Evolutionary conservation across 2,329 filamentous ascomycete genomes (phyloP).

Genomic region (Fonsecaea erecta): DNA sequence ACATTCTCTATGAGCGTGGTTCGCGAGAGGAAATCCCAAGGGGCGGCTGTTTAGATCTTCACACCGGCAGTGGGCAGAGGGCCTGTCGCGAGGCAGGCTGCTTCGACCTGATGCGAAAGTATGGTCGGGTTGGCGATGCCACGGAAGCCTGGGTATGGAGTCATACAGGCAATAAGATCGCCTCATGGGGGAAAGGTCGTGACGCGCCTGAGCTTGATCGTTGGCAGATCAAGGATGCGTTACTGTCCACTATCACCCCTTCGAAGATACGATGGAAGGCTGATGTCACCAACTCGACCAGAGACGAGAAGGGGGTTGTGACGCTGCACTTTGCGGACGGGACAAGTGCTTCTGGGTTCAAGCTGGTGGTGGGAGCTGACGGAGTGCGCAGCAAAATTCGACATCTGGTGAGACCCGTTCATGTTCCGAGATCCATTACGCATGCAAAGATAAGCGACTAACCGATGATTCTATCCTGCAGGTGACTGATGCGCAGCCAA

Average conservation of each 20-base stretch:
- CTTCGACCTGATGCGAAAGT: constrained; percentile 32
- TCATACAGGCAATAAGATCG: background rate
- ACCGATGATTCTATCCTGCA: no score
- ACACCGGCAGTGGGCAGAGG: constrained; percentile 33
- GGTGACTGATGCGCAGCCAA: no score
- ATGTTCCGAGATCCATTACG: background rate
- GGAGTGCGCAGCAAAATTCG: constrained; percentile 53
- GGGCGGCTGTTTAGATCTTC: constrained; percentile 36
- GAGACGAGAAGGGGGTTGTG: constrained; percentile 34
- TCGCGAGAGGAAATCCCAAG: constrained; percentile 35
- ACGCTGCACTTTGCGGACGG: constrained; percentile 41
- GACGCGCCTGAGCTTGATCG: constrained; percentile 50
- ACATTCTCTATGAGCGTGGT: constrained; percentile 39
- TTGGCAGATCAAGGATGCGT: constrained; percentile 42
- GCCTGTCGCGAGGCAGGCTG: constrained; percentile 37
- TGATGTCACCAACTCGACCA: constrained; percentile 29
- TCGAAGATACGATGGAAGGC: constrained; percentile 44
- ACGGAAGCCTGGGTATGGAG: constrained; percentile 2
- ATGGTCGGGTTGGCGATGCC: constrained; percentile 21
- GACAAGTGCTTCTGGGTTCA: constrained; percentile 43
- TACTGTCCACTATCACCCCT: constrained; percentile 44
- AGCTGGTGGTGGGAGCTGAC: constrained; percentile 56
- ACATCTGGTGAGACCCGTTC: constrained; percentile 39
- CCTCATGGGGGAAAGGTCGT: constrained; percentile 34
- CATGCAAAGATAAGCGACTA: no score